Base-by-base conservation (phyloP, 2,329 filamentous ascomycete species). In the Calycina herbarum region DNA sequence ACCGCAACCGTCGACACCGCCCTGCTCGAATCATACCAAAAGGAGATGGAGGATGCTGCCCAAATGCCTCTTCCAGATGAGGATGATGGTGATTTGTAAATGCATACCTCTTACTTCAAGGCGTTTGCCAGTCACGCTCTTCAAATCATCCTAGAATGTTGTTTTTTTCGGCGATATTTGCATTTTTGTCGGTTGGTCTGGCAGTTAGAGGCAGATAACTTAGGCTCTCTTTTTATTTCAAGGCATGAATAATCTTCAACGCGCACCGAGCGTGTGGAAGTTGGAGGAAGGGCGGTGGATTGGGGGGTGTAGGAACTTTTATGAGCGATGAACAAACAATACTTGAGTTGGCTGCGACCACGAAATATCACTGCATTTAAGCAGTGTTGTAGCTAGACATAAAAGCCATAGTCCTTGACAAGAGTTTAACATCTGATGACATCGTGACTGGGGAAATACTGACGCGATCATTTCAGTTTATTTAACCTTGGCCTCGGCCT, bases 1-100 rank as follows among this genome's bases (percentile, higher is more conserved):
- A 94, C 95, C 79, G 93, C 94, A 75, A 83, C 89, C 78, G 92
- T 99, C 81, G 93, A 98, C 82, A 86, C 91, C 81, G 86, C 84
- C 64, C 89, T 96, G 71, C 86, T 97, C 76, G 85, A 86, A 74
- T 80, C 92, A 83, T 96, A 96, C 86, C 83, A 90, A 80, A 83
- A 90, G 81, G 95, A 99, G 85, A 96, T 99, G 92, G 81, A 86
- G 68, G 86, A 85, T 61, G 95, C 95, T 70, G 88, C 90, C 70
- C 75, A 85, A 70, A 88, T 91, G 88, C 93, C 95, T 76, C 92
- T 99, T 76, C 95, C 95, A 73, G 94, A 93, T 77, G 95, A 98
- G 86, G 92, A 96, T 67, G 94, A 97, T 74, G 88, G 92, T 72
- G 86, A 89, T 68, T 68, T 78, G 70, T 78, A 77, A 68, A 72